These are phyloP conservation scores for Didymella pomorum DNA, from an alignment of 2,329 filamentous ascomycete genomes.

Conservation along the genomic window DNA sequence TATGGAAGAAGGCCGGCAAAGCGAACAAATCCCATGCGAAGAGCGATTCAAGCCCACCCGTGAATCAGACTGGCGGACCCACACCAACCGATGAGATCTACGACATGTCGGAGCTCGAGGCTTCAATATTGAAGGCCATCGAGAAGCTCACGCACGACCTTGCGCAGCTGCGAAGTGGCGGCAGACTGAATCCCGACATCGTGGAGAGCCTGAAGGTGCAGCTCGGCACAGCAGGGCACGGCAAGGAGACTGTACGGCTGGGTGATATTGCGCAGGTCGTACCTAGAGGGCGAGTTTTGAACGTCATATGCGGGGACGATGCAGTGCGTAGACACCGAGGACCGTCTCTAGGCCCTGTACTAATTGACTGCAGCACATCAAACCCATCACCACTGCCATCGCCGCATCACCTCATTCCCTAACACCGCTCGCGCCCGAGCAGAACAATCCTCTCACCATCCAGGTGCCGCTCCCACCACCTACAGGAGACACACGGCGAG, in stretches of 20 bases:
- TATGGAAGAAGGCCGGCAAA: constrained; percentile 64
- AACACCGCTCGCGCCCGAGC: constrained; percentile 59
- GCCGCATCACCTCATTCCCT: constrained; percentile 60
- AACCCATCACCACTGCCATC: constrained; percentile 63
- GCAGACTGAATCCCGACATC: constrained; percentile 67
- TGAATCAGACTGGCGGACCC: constrained; percentile 28
- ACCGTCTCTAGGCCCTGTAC: neutral
- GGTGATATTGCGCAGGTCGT: constrained; percentile 73
- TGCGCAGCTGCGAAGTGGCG: constrained; percentile 67
- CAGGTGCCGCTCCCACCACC: constrained; percentile 65
- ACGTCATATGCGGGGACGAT: constrained; percentile 70
- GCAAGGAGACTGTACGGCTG: constrained; percentile 62
- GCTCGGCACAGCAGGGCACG: constrained; percentile 56
- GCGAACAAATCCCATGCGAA: constrained; percentile 53
- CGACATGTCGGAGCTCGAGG: constrained; percentile 67
- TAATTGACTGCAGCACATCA: constrained; percentile 57
- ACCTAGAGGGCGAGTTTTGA: constrained; percentile 68
- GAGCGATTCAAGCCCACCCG: constrained; percentile 46
- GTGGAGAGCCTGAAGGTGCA: constrained; percentile 69
- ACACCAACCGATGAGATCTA: constrained; percentile 63
- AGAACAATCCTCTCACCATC: constrained; percentile 60
- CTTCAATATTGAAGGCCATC: constrained; percentile 63
- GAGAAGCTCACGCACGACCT: constrained; percentile 68
- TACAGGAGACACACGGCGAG: constrained; percentile 62
- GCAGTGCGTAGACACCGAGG: constrained; percentile 57